Evolutionary conservation across 352 stramenopile species (phyloP).

Genomic region (Globisporangium perplexum): DNA sequence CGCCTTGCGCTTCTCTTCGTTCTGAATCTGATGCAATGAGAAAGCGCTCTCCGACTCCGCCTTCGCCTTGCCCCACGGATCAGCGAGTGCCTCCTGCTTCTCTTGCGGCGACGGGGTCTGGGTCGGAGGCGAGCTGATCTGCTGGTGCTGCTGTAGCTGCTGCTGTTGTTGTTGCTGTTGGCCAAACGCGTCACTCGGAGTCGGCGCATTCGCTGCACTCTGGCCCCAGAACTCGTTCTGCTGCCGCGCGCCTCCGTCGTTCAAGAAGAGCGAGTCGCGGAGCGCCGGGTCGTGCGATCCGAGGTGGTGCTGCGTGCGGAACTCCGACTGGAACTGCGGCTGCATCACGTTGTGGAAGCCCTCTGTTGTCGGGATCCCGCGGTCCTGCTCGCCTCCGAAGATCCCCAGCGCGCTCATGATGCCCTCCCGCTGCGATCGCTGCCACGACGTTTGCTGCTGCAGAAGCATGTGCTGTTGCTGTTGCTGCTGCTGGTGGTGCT

Average conservation of each 20-base stretch:
- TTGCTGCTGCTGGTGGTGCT: constrained; percentile 48
- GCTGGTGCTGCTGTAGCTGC: constrained; percentile 4
- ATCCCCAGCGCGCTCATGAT: constrained; percentile 76
- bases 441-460: constrained; percentile 77
- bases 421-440: constrained; percentile 61
- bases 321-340: constrained; percentile 48
- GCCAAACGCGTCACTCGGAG: constrained; percentile 3
- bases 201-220: constrained; percentile 1
- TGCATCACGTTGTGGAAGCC: constrained; percentile 34
- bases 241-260: constrained; percentile 12
- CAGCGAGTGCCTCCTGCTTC: constrained; percentile 12
- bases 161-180: constrained; percentile 3
- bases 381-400: constrained; percentile 31
- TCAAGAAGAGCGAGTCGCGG: constrained; percentile 28
- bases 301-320: constrained; percentile 33
- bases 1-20: constrained; percentile 37
- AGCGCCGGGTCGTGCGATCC: constrained; percentile 12
- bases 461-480: constrained; percentile 65
- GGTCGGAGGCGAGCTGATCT: constrained; percentile 9
- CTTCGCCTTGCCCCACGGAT: constrained; percentile 29
- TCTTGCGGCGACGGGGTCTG: neutral
- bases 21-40: constrained; percentile 34
- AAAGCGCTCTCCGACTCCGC: constrained; percentile 16
- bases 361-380: constrained; percentile 18
- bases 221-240: constrained; percentile 16